Evolutionary conservation across 2,329 filamentous ascomycete species (phyloP).

Genomic region (Fusarium succisae): DNA sequence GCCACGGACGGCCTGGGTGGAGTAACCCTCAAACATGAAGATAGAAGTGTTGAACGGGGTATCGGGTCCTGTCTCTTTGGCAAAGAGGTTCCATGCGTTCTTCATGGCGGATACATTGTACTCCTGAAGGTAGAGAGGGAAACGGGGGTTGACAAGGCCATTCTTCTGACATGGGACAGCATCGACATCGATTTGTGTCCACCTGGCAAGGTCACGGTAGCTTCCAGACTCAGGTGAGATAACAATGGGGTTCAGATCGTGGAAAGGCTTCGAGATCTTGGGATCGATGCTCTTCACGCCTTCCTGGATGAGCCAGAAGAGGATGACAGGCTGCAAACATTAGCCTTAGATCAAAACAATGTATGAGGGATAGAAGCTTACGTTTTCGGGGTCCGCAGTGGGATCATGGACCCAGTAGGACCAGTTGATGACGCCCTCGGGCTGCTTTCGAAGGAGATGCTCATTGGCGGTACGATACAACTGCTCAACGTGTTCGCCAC

Average conservation of each 20-base stretch:
- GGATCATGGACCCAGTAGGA: slow-evolving; percentile 57
- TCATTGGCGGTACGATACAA: slow-evolving; percentile 59
- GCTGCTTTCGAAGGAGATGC: slow-evolving; percentile 54
- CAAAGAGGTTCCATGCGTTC: slow-evolving; percentile 29
- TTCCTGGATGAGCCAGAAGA: slow-evolving; percentile 56
- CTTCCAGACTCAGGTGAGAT: slow-evolving; percentile 37
- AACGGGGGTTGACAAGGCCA: slow-evolving; percentile 38
- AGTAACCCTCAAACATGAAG: slow-evolving; percentile 67
- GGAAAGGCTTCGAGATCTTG: slow-evolving; percentile 55
- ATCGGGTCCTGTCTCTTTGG: slow-evolving; percentile 7
- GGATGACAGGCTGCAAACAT: slow-evolving; percentile 48
- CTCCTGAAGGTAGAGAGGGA: slow-evolving; percentile 38
- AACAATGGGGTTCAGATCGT: slow-evolving; percentile 52
- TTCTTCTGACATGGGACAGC: slow-evolving; percentile 36
- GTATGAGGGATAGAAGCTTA: slow-evolving; percentile 28
- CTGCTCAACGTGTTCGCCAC: slow-evolving; percentile 58
- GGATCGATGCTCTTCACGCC: slow-evolving; percentile 53
- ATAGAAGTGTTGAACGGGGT: slow-evolving; percentile 45
- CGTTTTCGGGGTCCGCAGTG: slow-evolving; percentile 52
- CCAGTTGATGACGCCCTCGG: slow-evolving; percentile 59
- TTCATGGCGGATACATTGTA: slow-evolving; percentile 32
- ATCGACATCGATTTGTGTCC: slow-evolving; percentile 33
- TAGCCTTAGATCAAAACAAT: not conserved
- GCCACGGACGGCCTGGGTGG: slow-evolving; percentile 49
- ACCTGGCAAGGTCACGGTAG: slow-evolving; percentile 35